These are phyloP conservation scores for Acanthamoeba triangularis DNA, from an alignment of 208 protist genomes.

Conservation along the genomic window DNA sequence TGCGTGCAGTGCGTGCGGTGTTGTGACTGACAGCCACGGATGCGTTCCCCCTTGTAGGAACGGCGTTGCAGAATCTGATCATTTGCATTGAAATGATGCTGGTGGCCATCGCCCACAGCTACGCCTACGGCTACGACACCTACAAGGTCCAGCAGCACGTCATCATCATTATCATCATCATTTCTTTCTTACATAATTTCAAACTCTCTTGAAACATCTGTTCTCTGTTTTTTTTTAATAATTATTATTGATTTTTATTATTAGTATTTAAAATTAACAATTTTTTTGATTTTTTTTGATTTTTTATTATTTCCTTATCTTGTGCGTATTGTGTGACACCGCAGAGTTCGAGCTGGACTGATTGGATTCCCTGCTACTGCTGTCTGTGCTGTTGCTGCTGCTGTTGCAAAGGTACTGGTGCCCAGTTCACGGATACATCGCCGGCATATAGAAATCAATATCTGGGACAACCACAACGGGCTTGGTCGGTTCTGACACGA, in stretches of 20 bases:
- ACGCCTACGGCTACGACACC: slow-evolving; percentile 59
- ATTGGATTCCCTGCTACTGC: slow-evolving; percentile 59
- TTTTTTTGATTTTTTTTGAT: too few relatives aligned
- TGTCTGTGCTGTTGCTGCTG: slow-evolving; percentile 55
- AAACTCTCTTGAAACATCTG: too few relatives aligned
- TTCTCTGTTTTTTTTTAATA: too few relatives aligned
- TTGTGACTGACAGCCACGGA: too few relatives aligned
- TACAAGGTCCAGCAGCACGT: too few relatives aligned
- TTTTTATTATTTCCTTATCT: not conserved
- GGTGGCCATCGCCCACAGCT: slow-evolving; percentile 92
- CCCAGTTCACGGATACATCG: too few relatives aligned
- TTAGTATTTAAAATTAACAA: too few relatives aligned
- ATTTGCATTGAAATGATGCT: slow-evolving; percentile 94
- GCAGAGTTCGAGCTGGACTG: slow-evolving; percentile 30
- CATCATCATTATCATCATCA: too few relatives aligned
- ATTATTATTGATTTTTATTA: too few relatives aligned
- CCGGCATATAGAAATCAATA: too few relatives aligned
- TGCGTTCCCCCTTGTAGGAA: not conserved
- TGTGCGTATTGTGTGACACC: not conserved
- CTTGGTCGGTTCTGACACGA: not conserved
- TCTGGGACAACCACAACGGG: not conserved
- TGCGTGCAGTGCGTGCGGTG: not conserved
- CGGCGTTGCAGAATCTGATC: slow-evolving; percentile 92
- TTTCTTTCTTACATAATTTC: too few relatives aligned
- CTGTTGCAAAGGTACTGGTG: not conserved